Evolutionary conservation across 495 filamentous ascomycete species (phyloP).

Genomic region (Xeromyces bisporus): DNA sequence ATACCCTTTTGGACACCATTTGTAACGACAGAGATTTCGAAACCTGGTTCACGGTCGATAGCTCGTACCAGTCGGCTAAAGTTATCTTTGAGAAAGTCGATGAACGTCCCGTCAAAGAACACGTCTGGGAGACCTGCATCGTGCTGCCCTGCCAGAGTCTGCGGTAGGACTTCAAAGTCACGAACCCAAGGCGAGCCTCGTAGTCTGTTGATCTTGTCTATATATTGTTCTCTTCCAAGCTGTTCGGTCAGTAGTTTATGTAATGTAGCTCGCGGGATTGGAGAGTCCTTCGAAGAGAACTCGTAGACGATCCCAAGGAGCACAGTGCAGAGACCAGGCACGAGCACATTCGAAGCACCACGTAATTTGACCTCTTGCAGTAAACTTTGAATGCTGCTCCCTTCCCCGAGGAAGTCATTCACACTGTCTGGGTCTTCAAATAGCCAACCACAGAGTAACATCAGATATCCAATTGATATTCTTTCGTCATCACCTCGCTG

Average conservation of each 20-base stretch:
- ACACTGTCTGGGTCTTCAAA: conserved; percentile 86
- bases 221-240: conserved; percentile 75
- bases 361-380: conserved; percentile 56
- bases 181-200: conserved; percentile 68
- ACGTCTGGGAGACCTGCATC: conserved; percentile 59
- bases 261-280: conserved; percentile 66
- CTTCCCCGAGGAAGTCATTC: conserved; percentile 88
- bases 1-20: conserved; percentile 72
- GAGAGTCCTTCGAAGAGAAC: conserved; percentile 93
- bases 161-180: conserved; percentile 78
- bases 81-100: conserved; percentile 92
- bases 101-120: conserved; percentile 69
- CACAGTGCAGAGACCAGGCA: conserved; percentile 68
- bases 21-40: conserved; percentile 62
- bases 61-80: conserved; percentile 73
- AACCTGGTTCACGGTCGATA: conserved; percentile 78
- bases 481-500: conserved; percentile 65
- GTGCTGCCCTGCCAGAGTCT: conserved; percentile 38
- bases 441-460: conserved; percentile 84
- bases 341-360: conserved; percentile 38
- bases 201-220: conserved; percentile 65
- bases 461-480: conserved; percentile 70
- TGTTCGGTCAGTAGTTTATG: conserved; percentile 64
- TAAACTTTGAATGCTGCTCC: conserved; percentile 76
- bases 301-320: conserved; percentile 85